Base-by-base conservation (phyloP, 2,329 filamentous ascomycete species). In the Pseudogymnoascus sp. region DNA sequence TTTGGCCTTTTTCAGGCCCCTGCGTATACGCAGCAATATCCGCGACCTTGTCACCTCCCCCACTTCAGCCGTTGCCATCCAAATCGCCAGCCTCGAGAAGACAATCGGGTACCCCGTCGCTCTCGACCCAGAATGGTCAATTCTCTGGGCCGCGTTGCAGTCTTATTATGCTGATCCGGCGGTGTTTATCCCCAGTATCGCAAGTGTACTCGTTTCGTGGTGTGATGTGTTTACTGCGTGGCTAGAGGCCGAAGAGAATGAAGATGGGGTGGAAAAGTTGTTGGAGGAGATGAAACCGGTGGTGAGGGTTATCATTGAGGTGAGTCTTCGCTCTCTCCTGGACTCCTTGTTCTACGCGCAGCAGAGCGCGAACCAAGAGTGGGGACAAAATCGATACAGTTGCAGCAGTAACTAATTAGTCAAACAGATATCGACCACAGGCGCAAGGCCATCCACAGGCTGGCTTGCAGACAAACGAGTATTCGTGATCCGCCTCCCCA, bases 51-150 rank as follows among this genome's bases (percentile, higher is more conserved):
- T 65, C 57, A 58, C 59, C 28, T 59, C 63, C 19, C 57, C 60
- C 37, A 59, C 58, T 12, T 63, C 60, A 2, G 23, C 58, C 5
- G 26, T 66, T 13, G 55, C 38, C 0, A 10, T 35, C 28, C 63
- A 60, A 10, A 58, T 55, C n/a, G 45, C 57, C 30, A 18, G 33
- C n/a, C 23, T 66, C 23, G 59, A 41, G 38, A 55, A n/a, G n/a
- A 61, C 56, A 8, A 67, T 80, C 12, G 78, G 78, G 1, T 72
- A 75, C 28, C 61, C 71, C 0, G 67, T 78, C 15, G 63, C 64
- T 19, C 67, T 74, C 35, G 70, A 75, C 5, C 76, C 76, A 0
- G 74, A 79, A 65, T 79, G 77, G 75, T 65, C 67, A 5, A 72
- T 75, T 48, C 68, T 79, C 12, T 65, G 75, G 52, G 67, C 70